phyloP scores from a whole-genome alignment of 2,329 filamentous ascomycete species.

The Hansfordia pulvinata region DNA sequence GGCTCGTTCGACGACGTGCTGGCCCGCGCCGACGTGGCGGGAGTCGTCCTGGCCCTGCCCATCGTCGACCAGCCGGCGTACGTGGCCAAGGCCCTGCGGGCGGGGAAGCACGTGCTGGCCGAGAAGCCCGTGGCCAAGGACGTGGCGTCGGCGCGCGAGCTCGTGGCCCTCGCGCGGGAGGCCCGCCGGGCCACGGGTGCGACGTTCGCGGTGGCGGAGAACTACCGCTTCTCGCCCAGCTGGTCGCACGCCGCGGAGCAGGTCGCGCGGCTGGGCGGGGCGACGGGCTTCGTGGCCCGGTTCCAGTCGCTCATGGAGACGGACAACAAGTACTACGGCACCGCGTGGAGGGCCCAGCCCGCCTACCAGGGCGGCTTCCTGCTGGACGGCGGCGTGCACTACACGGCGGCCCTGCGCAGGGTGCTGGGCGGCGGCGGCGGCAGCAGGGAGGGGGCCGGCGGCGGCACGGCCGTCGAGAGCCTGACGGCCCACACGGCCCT shows the following conservation, averaged over 20 bases:
- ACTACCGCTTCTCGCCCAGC: conserved; percentile 50
- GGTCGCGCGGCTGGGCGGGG: conserved; percentile 35
- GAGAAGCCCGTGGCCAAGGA: conserved; percentile 58
- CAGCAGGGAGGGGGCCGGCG: too few species aligned
- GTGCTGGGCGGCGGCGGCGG: conserved; percentile 36
- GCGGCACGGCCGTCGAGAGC: conserved; percentile 27
- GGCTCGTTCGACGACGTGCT: conserved; percentile 28
- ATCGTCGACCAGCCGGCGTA: conserved; percentile 45
- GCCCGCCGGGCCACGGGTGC: conserved; percentile 12
- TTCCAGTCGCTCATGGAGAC: conserved; percentile 20
- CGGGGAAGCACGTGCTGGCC: conserved; percentile 56
- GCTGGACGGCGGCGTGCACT: conserved; percentile 65
- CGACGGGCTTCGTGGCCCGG: conserved; percentile 35
- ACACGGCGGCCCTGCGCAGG: conserved; percentile 46
- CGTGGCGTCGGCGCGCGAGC: conserved; percentile 25
- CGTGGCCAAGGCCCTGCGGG: conserved; percentile 43
- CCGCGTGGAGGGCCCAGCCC: conserved; percentile 53
- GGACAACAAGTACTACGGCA: conserved; percentile 33
- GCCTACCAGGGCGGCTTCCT: conserved; percentile 64
- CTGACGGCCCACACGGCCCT: conserved; percentile 42
- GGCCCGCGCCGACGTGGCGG: conserved; percentile 27
- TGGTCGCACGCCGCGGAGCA: conserved; percentile 36
- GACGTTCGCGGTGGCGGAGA: conserved; percentile 55
- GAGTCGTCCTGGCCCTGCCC: conserved; percentile 33
- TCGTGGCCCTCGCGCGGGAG: conserved; percentile 19